These are phyloP conservation scores for Nothophoma quercina DNA, from an alignment of 2,329 filamentous ascomycete genomes.

Conservation along the genomic window DNA sequence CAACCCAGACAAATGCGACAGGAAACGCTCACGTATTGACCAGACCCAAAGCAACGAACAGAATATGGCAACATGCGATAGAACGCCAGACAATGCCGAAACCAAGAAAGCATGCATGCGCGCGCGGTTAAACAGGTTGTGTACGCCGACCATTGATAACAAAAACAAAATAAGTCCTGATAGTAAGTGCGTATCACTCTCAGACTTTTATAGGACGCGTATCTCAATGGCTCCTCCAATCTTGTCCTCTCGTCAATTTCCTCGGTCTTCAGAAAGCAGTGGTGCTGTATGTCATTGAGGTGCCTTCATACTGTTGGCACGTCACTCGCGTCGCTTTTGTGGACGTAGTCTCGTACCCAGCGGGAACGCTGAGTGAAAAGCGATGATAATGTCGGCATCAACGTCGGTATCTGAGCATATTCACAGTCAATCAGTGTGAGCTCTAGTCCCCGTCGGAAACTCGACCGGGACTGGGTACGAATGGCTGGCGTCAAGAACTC, in stretches of 20 bases:
- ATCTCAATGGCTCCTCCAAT: background rate
- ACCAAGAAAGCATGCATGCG: slow-evolving; percentile 12
- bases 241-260: background rate
- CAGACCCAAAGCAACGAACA: slow-evolving; percentile 9
- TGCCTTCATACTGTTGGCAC: too few species aligned
- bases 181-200: background rate
- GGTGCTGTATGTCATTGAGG: too few species aligned
- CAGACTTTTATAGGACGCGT: background rate
- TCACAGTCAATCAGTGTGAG: background rate
- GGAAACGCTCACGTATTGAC: slow-evolving; percentile 22
- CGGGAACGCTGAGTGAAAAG: too few species aligned
- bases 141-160: slow-evolving; percentile 7
- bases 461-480: background rate
- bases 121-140: slow-evolving; percentile 16
- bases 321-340: too few species aligned
- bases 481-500: too few species aligned
- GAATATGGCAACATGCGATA: slow-evolving; percentile 12
- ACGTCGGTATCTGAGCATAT: background rate
- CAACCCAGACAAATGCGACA: slow-evolving; percentile 20
- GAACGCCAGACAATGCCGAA: slow-evolving; percentile 31
- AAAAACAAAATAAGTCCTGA: slow-evolving; percentile 1
- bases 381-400: too few species aligned
- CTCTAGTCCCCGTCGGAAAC: background rate
- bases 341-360: too few species aligned
- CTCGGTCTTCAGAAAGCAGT: background rate